phyloP scores from a whole-genome alignment of 2,329 filamentous ascomycete genomes.

The Coleophoma cylindrospora region DNA sequence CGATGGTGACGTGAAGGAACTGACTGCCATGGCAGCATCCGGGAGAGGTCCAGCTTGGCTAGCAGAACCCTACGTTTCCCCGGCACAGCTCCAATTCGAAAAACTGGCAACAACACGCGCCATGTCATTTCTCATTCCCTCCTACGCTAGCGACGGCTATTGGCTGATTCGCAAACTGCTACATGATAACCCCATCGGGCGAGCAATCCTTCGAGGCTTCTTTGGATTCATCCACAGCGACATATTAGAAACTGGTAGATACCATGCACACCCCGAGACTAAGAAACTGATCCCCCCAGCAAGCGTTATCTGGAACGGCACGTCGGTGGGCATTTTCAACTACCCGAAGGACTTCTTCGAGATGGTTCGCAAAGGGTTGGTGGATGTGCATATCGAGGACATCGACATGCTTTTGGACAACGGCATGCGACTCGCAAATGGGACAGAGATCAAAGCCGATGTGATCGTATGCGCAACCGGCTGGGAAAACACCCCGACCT shows the following conservation, averaged over 20 bases:
- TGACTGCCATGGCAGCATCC: slow-evolving; percentile 15
- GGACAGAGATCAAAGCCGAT: slow-evolving; percentile 41
- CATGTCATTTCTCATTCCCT: slow-evolving; percentile 69
- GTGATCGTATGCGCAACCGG: slow-evolving; percentile 51
- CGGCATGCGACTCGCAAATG: slow-evolving; percentile 44
- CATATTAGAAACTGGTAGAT: slow-evolving; percentile 44
- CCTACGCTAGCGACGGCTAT: slow-evolving; percentile 58
- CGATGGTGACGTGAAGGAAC: neutral
- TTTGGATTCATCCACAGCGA: slow-evolving; percentile 52
- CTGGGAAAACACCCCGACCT: slow-evolving; percentile 46
- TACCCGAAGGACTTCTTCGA: slow-evolving; percentile 52
- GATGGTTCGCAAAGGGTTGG: slow-evolving; percentile 41
- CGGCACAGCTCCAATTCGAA: slow-evolving; percentile 62
- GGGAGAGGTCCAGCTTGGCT: slow-evolving; percentile 56
- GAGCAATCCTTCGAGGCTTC: slow-evolving; percentile 47
- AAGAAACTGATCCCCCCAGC: slow-evolving; percentile 47
- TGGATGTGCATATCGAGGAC: slow-evolving; percentile 47
- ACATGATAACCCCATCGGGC: slow-evolving; percentile 51
- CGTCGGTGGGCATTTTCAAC: slow-evolving; percentile 53
- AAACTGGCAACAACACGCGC: slow-evolving; percentile 61
- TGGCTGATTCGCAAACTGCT: slow-evolving; percentile 48
- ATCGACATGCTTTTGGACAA: slow-evolving; percentile 37
- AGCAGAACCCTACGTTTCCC: slow-evolving; percentile 56
- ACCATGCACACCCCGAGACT: slow-evolving; percentile 45
- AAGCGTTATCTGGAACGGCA: slow-evolving; percentile 45